These are phyloP conservation scores for Bodo saltans DNA, from an alignment of 78 protist genomes.

Conservation along the genomic window DNA sequence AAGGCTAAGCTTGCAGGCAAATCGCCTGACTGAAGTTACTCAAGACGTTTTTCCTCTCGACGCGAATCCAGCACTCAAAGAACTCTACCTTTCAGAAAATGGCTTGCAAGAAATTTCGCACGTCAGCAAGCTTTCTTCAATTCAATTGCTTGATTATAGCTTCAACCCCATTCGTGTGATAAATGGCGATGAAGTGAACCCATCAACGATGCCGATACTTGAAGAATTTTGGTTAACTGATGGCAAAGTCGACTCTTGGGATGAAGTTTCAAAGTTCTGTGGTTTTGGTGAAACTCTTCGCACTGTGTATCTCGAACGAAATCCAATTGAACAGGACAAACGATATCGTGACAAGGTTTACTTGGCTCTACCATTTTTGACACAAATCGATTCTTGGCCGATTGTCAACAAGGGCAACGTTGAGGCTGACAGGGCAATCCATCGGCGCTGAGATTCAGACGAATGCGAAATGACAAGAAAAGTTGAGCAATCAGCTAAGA, in stretches of 20 bases:
- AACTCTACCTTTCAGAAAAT: constrained; percentile 17
- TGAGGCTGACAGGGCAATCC: background rate
- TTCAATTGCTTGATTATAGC: background rate
- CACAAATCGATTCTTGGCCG: constrained; percentile 13
- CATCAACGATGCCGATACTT: background rate
- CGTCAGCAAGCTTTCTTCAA: background rate
- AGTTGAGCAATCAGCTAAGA: no score
- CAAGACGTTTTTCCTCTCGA: background rate
- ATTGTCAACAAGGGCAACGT: background rate
- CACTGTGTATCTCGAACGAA: background rate
- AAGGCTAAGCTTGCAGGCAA: constrained; percentile 2
- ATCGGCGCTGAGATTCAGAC: background rate
- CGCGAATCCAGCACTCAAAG: background rate
- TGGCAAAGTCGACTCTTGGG: background rate
- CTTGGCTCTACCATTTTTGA: background rate
- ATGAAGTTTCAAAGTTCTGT: background rate
- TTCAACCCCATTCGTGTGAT: background rate
- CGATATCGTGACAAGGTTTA: background rate
- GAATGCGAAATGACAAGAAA: background rate
- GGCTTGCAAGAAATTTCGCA: background rate
- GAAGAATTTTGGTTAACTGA: constrained; percentile 13
- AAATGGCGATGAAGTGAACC: background rate
- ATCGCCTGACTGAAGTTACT: background rate
- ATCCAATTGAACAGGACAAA: background rate
- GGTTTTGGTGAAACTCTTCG: background rate